Evolutionary conservation across 2,329 filamentous ascomycete species (phyloP), one percentile per base, ranked within the genome.

Genomic region (Fusarium duplospermum): DNA sequence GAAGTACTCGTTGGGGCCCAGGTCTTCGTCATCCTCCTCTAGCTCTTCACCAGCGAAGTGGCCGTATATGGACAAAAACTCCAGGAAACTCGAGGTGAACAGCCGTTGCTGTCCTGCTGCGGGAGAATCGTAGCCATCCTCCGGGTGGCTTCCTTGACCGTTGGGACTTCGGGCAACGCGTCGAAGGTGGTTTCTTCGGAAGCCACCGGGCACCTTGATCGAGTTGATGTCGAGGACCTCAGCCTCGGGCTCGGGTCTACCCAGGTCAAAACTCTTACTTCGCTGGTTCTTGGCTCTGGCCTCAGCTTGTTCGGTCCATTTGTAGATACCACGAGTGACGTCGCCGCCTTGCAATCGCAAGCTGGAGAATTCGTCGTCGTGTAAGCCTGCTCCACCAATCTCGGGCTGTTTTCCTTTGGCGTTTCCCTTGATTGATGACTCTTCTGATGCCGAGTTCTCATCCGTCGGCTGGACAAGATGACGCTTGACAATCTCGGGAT

Each of bases 11-110:
- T 97, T 93, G 2, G 94, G 94, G 6, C 89, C 91, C 16, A 98
- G 86, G 2, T 92, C 94, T 82, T 98, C 96, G 77, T 98, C 96
- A 77, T 98, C 96, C 83, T 99, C 96, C 81, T 98, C 95, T 14
- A 99, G 89, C 80, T 98, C 93, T 83, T 99, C 96, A 83, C 96
- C 96, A 2, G 96, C 96, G 81, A 99, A 99, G 84, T 99, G 96
- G 5, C 96, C 96, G 78, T 98, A 99, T 33, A 99, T 89, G 9
- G 94, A 95, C 60, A 99, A 82, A 78, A 99, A 99, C 82, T 99
- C 97, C 69, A 99, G 89, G 81, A 99, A 99, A 83, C 93, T 99
- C 75, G 89, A 95, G 0, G 96, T 98, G 67, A 98, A 91, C 35
- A 97, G 87, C 71, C 90, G 90, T 77, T 79, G 80, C 80, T 78